Base-by-base conservation (phyloP, 179 eudicot genomes). In the Patellifolia procumbens region DNA sequence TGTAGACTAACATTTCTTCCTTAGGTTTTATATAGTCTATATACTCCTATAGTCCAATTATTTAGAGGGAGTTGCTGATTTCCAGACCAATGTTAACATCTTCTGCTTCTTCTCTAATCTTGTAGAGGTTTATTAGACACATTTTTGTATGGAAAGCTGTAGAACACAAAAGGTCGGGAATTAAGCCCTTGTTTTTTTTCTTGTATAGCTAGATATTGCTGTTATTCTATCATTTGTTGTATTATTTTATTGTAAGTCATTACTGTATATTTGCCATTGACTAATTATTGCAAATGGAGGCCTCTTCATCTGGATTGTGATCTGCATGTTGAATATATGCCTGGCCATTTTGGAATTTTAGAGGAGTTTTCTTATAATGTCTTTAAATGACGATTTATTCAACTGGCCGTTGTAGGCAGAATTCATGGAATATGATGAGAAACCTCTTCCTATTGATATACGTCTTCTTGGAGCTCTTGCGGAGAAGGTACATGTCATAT, bases 391-490 rank as follows among this genome's bases (percentile, higher is more conserved):
- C 60, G 31, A 24, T 46, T 70, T 60, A 72, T 59, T 34, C 58
- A 43, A 56, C 79, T 85, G 70, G 7, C 28, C 66, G 78, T 82
- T 81, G 34, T 85, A 96, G 99, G 98, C 99, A 13, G 99, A 96
- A 83, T 96, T 96, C 74, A 96, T 93, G 99, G 99, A 96, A 83
- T 98, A 96, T 88, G 98, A 91, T 78, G 99, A 93, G 78, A 91
- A 86, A 74, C 97, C 94, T 80, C 98, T 93, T 84, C 99, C 98
- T 60, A 96, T 96, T 76, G 99, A 96, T 82, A 96, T 93, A 48
- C 99, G 99, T 69, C 92, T 96, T 39, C 97, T 96, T 82, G 99
- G 99, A 68, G 98, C 98, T 81, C 97, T 93, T 81, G 99, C 99
- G 32, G 98, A 96, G 74, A 96, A 93, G 97, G 99, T 93, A 76